Evolutionary conservation across 495 filamentous ascomycete genomes (phyloP), one percentile per base, ranked within the genome.

Genomic region (Penicillium fimorum): DNA sequence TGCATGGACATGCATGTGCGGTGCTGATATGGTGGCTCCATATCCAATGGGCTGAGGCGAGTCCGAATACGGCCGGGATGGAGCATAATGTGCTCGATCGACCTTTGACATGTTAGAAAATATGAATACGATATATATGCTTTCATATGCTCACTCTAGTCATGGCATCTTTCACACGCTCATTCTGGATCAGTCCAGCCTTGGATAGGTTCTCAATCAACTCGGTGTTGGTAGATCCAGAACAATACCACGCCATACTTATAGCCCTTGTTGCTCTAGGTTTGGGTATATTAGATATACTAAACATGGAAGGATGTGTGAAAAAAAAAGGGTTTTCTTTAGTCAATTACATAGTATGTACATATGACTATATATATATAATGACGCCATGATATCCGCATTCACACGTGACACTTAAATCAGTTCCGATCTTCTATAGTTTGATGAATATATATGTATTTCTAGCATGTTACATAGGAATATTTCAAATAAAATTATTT

Each of bases 1-100:
- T 33, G 88, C 88, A 33, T 85, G 79, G 66, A 90, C 93, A 75
- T 98, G 94, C 90, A 98, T 98, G 79, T 98, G 94, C 17, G 94
- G 94, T 20, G 94, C 94, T 29, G 88, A 92, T 62, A 98, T 98
- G 50, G 95, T 98, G 50, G 94, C 94, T 15, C 69, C 61, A 70
- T 89, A 84, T 50, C 95, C 93, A 73, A 98, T 97, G 53, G 82
- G 66, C 70, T 97, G 93, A 9, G 94, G 94, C 24, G 86, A 89
- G 79, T 98, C 94, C 50, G 89, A 83, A 76, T 97, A 98, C 1
- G 94, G 83, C 45, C 82, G 81, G 18, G 85, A 81, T 5, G 79
- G 80, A 27, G 77, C 73, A 77, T 92, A 98, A 72, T 97, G 84
- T 3, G 85, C 92, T 48, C 94, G 83, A 70, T 98, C 94, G 67